Evolutionary conservation across 2,329 filamentous ascomycete genomes (phyloP), one percentile per base, ranked within the genome.

Genomic region (Davidsoniella eucalypti): DNA sequence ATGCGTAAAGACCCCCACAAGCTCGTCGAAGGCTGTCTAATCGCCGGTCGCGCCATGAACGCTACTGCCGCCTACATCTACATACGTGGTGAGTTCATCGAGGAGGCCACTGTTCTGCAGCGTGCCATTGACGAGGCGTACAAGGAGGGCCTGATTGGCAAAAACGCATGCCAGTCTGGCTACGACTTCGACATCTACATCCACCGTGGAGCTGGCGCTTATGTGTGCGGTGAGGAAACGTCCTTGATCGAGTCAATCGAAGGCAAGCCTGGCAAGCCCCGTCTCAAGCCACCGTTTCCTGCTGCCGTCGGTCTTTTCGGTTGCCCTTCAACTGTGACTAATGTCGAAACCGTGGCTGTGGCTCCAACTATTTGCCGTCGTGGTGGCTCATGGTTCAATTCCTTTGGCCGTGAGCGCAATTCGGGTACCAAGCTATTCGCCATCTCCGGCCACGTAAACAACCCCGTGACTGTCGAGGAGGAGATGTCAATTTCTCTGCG

Each of bases 1-100:
- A 98, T 98, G 92, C 87, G 92, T 69, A 98, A 98, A 72, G 92
- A 98, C 66, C 92, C 92, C 55, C 92, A 98, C 75, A 98, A 98
- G 76, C 84, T 98, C 57, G 74, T 98, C 63, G 92, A 98, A 71
- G 92, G 92, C 64, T 98, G 92, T 68, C 74, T 98, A 56, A 83
- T 98, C 45, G 87, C 92, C 58, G 92, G 92, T 48, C 84, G 92
- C 63, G 88, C 92, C 63, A 98, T 98, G 92, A 98, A 98, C 71
- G 92, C 88, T 63, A 92, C 86, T 44, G 92, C 92, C 53, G 92
- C 92, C 58, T 98, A 98, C 71, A 98, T 98, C 65, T 98, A 98
- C 69, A 98, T 98, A 61, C 88, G 92, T 65, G 92, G 92, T 64
- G 92, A 98, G 69, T 98, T 98, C 67, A 86, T 94, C 65, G 79